Conservation (phyloP, 2,329 filamentous ascomycete species). For the Fusarium goolgardi region DNA sequence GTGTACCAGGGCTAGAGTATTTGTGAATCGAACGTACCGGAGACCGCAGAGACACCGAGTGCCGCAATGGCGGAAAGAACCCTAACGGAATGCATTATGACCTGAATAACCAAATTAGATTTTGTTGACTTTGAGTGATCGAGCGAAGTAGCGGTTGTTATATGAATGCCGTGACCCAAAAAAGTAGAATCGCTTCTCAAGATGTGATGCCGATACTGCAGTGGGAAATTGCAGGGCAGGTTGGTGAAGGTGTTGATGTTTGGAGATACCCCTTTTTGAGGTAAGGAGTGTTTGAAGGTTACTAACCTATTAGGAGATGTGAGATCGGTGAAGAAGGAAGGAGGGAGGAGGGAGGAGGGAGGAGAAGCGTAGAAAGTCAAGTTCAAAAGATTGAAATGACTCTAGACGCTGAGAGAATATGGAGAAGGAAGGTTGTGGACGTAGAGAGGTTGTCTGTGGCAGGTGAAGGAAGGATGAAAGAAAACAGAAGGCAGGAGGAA, state of each 20-base stretch:
- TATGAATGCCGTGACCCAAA: slow-evolving; percentile 30
- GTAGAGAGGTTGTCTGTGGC: slow-evolving; percentile 17
- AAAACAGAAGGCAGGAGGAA: slow-evolving; percentile 35
- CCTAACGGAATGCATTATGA: slow-evolving; percentile 61
- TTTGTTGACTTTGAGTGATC: slow-evolving; percentile 1
- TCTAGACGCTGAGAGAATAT: slow-evolving; percentile 10
- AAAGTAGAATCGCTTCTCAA: slow-evolving; percentile 9
- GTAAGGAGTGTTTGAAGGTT: slow-evolving; percentile 9
- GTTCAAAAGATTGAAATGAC: slow-evolving; percentile 19
- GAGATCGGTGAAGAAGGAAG: slow-evolving; percentile 1
- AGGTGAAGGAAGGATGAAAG: slow-evolving; percentile 20
- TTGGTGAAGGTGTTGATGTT: slow-evolving; percentile 4
- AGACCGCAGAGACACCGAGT: slow-evolving; percentile 54
- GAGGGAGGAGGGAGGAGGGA: neutral
- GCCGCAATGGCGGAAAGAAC: slow-evolving; percentile 60
- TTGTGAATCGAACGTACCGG: slow-evolving; percentile 53
- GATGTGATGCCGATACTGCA: slow-evolving; percentile 28
- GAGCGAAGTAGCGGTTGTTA: slow-evolving; percentile 10
- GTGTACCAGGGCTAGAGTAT: neutral
- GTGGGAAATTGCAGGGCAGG: neutral
- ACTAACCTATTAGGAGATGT: slow-evolving; percentile 40
- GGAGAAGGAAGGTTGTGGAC: slow-evolving; percentile 26
- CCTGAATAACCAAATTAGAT: slow-evolving; percentile 44
- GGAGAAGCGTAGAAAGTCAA: slow-evolving; percentile 25
- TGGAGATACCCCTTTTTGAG: slow-evolving; percentile 10